phyloP scores from a whole-genome alignment of 768 basidiomycete species.

The Leccinum barrowsii region DNA sequence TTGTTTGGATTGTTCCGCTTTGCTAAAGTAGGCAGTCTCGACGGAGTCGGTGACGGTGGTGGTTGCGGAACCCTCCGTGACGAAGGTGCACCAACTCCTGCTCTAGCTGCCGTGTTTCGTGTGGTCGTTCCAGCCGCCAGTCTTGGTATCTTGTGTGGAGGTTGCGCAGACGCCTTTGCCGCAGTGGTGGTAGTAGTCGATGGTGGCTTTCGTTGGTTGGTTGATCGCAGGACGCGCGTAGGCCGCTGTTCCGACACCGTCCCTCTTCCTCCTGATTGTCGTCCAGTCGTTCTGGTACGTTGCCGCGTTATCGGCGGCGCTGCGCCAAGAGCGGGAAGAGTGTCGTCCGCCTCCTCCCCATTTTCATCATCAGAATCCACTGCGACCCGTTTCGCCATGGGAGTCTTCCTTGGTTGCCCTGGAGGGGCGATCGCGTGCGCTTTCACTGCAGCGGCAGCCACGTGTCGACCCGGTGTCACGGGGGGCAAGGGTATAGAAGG shows the following conservation, averaged over 20 bases:
- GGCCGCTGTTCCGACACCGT: constrained; percentile 72
- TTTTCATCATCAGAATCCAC: constrained; percentile 69
- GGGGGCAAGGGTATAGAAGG: constrained; percentile 48
- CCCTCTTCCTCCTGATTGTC: constrained; percentile 42
- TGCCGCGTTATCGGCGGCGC: constrained; percentile 39
- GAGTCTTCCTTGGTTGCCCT: constrained; percentile 86
- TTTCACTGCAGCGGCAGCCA: constrained; percentile 65
- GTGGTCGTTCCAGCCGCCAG: constrained; percentile 52
- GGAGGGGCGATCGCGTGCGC: constrained; percentile 72
- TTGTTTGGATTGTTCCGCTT: constrained; percentile 47
- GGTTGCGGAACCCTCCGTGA: constrained; percentile 39
- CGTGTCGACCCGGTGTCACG: constrained; percentile 77
- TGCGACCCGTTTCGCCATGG: constrained; percentile 66
- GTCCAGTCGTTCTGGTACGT: constrained; percentile 36
- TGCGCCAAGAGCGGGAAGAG: constrained; percentile 58
- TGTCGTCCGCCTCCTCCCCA: constrained; percentile 51
- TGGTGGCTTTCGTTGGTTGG: constrained; percentile 52
- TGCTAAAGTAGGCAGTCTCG: constrained; percentile 71
- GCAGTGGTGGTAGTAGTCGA: constrained; percentile 34
- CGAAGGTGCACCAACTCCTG: constrained; percentile 28
- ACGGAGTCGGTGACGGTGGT: constrained; percentile 68
- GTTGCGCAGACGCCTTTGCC: constrained; percentile 43
- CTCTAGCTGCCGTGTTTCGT: constrained; percentile 43
- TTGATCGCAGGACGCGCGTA: constrained; percentile 68
- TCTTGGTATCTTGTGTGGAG: constrained; percentile 66